phyloP scores from a whole-genome alignment of 495 filamentous ascomycete genomes.

The Aspergillus asperescens region DNA sequence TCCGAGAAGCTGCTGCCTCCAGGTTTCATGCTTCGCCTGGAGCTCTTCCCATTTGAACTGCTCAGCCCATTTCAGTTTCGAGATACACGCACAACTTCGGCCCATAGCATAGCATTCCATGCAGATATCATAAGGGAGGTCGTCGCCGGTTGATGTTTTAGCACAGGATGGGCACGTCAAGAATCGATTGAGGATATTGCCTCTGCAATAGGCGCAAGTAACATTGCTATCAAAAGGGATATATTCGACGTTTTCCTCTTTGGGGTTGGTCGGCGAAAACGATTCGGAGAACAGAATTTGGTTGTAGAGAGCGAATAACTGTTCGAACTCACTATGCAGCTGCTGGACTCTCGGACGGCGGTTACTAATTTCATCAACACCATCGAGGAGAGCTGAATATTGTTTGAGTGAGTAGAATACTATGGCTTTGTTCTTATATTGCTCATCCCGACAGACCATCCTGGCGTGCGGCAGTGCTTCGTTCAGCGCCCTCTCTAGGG shows the following conservation, averaged over 20 bases:
- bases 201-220: constrained; percentile 91
- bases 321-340: constrained; percentile 70
- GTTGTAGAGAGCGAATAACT: constrained; percentile 70
- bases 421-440: constrained; percentile 98
- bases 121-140: constrained; percentile 74
- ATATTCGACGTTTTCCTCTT: constrained; percentile 63
- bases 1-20: constrained; percentile 68
- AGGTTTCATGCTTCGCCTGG: constrained; percentile 69
- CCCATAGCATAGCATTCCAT: constrained; percentile 97
- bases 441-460: constrained; percentile 94
- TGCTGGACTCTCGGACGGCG: constrained; percentile 54
- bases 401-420: constrained; percentile 76
- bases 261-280: constrained; percentile 57
- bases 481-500: constrained; percentile 73
- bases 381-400: constrained; percentile 62
- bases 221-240: constrained; percentile 79
- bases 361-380: constrained; percentile 33
- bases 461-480: constrained; percentile 84
- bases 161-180: constrained; percentile 79
- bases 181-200: constrained; percentile 97
- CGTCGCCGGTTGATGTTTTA: constrained; percentile 54
- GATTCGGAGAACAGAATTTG: constrained; percentile 77
- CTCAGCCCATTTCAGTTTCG: constrained; percentile 82
- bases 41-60: constrained; percentile 83
- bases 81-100: constrained; percentile 81